phyloP scores from a whole-genome alignment of 164 flowering plant species.

The Vitis vinifera region ASM3070453v1 NC_081811.1:12395501-12396000 shows the following conservation, averaged over 20 bases:
- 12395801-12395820: constrained; percentile 25
- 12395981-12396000: constrained; percentile 20
- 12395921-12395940: constrained; percentile 27
- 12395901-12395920: constrained; percentile 30
- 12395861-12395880: constrained; percentile 18
- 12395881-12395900: constrained; percentile 29
- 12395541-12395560: constrained; percentile 6
- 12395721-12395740: constrained; percentile 17
- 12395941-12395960: constrained; percentile 21
- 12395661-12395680: constrained; percentile 31
- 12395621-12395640: constrained; percentile 42
- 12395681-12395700: constrained; percentile 24
- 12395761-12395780: constrained; percentile 17
- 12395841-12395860: constrained; percentile 23
- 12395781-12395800: constrained; percentile 16
- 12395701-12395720: constrained; percentile 26
- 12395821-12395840: constrained; percentile 18
- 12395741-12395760: constrained; percentile 22
- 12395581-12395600: constrained; percentile 81
- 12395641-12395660: constrained; percentile 21
- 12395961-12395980: constrained; percentile 18
- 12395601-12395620: constrained; percentile 85
- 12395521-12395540: constrained; percentile 1
- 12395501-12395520: not conserved
- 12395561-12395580: constrained; percentile 4